phyloP scores from a whole-genome alignment of 1,284 basidiomycete genomes.

The Calocybe gambosa region DNA sequence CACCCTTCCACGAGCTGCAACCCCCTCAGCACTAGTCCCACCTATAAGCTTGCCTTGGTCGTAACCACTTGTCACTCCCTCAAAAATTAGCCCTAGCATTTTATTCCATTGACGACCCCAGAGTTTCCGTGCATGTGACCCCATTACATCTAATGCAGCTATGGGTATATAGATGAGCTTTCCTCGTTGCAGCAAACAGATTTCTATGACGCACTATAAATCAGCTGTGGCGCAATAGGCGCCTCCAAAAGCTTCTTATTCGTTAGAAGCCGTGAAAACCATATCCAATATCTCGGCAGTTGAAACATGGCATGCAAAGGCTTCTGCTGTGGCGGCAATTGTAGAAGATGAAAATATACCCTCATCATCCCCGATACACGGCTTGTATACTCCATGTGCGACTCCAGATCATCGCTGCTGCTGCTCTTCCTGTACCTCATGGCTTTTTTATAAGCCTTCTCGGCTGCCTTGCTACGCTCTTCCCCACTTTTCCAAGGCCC shows the following conservation, averaged over 20 bases:
- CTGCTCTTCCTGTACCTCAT: constrained; percentile 58
- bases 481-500: constrained; percentile 42
- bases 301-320: constrained; percentile 51
- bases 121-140: constrained; percentile 48
- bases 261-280: constrained; percentile 55
- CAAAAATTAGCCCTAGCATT: constrained; percentile 60
- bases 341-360: constrained; percentile 82
- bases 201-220: constrained; percentile 52
- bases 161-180: constrained; percentile 13
- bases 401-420: constrained; percentile 40
- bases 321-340: constrained; percentile 30
- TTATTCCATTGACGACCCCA: constrained; percentile 83
- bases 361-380: constrained; percentile 83
- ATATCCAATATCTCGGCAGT: constrained; percentile 61
- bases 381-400: constrained; percentile 58
- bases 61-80: constrained; percentile 52
- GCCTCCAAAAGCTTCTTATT: constrained; percentile 45
- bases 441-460: constrained; percentile 55
- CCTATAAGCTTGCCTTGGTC: constrained; percentile 44
- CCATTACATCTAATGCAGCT: constrained; percentile 73
- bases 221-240: constrained; percentile 51
- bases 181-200: not conserved
- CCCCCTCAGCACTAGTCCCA: constrained; percentile 49
- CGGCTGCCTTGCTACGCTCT: constrained; percentile 41
- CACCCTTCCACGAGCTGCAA: constrained; percentile 52